These are phyloP conservation scores for Calonectria henricotiae DNA, from an alignment of 2,329 filamentous ascomycete species.

Conservation along the genomic window DNA sequence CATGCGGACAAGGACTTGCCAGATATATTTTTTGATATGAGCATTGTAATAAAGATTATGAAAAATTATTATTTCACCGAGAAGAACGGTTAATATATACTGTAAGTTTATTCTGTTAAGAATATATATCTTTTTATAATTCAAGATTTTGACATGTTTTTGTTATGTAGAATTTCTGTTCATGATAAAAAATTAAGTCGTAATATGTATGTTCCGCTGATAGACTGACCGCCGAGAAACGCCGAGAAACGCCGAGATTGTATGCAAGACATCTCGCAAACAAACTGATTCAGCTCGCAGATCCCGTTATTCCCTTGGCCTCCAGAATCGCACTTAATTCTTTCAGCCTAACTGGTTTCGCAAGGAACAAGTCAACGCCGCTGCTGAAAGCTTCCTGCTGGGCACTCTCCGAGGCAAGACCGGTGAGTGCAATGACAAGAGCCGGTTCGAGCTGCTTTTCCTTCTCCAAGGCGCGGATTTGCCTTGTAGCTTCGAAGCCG, in stretches of 20 bases:
- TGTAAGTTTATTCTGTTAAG: not conserved
- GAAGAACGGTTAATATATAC: not conserved
- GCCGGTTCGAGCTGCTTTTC: conserved; percentile 61
- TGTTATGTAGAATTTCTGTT: not conserved
- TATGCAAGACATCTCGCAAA: not conserved
- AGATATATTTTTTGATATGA: too few relatives aligned
- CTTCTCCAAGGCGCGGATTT: conserved; percentile 68
- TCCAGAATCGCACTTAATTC: conserved; percentile 54
- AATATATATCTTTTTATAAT: not conserved
- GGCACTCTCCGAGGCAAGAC: conserved; percentile 66
- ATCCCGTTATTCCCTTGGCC: conserved; percentile 4
- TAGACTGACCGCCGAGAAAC: not conserved
- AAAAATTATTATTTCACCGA: too few relatives aligned
- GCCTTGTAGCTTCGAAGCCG: conserved; percentile 66
- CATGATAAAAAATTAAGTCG: not conserved
- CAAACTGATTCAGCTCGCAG: not conserved
- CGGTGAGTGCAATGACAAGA: conserved; percentile 69
- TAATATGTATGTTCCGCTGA: not conserved
- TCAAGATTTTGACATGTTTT: not conserved
- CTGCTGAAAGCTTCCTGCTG: conserved; percentile 70
- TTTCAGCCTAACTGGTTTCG: conserved; percentile 68
- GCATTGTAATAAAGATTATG: too few relatives aligned
- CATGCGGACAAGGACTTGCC: too few relatives aligned
- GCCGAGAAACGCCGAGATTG: not conserved
- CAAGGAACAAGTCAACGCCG: conserved; percentile 70